Evolutionary conservation across 106 monocot species (phyloP), one percentile per base, ranked within the genome.

Genomic region (Ottelia alismoides): DNA sequence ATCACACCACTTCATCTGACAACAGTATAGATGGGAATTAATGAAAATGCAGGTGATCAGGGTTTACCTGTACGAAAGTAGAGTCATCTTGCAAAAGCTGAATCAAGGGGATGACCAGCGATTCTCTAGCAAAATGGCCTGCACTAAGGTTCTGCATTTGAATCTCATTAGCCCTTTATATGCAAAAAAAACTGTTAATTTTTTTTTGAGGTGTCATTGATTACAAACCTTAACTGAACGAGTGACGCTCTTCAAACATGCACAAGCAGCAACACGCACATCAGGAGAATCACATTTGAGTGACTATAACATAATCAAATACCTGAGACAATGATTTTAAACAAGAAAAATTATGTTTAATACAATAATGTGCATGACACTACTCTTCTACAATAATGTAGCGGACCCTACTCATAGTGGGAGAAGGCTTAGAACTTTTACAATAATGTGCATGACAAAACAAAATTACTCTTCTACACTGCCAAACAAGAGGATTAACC

Each of bases 41-140:
- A n/a, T n/a, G n/a, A n/a, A n/a, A n/a, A n/a, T n/a, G n/a, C n/a
- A n/a, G n/a, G n/a, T n/a, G n/a, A n/a, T n/a, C n/a, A n/a, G n/a
- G n/a, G n/a, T n/a, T n/a, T 70, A 98, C 98, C 90, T 98, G 90
- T 20, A 98, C 72, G 27, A 64, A 77, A 55, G 49, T 72, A 60
- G 72, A 77, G 27, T 53, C 31, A 31, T 85, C 82, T 45, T 78
- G 61, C 65, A 86, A 73, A 71, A 90, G 98, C 35, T 77, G 69
- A 52, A 90, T 51, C 58, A 98, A 61, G 27, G 78, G 63, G 65
- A 65, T 47, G 48, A 82, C 55, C 70, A 77, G 20, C 20, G 66
- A 30, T 56, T 89, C 85, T 30, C 30, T 68, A 25, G 74, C 70
- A 53, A 98, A 68, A 35, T 26, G 65, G 1, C 85, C 96, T 70